Evolutionary conservation across 2,329 filamentous ascomycete genomes (phyloP).

Genomic region (Volutella citrinella): DNA sequence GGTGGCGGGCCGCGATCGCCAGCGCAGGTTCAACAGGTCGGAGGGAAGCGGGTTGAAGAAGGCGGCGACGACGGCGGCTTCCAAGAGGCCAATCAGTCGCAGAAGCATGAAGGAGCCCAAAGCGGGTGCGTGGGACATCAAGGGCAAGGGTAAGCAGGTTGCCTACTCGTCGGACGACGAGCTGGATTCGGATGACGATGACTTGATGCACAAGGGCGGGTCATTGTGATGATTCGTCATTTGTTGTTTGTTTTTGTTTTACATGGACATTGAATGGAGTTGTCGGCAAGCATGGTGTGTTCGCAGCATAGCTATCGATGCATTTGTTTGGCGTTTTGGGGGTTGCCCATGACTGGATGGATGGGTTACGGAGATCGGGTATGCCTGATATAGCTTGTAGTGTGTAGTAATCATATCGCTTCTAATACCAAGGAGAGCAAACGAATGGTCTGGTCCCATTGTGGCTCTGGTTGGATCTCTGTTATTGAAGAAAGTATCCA

Average conservation of each 20-base stretch:
- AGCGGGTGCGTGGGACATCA: slow-evolving; percentile 30
- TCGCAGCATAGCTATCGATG: no score
- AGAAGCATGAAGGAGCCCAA: slow-evolving; percentile 42
- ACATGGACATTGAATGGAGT: slow-evolving; percentile 14
- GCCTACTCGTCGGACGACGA: slow-evolving; percentile 36
- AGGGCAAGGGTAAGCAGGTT: slow-evolving; percentile 49
- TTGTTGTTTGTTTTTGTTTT: no score
- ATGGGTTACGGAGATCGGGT: no score
- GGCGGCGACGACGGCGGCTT: slow-evolving; percentile 23
- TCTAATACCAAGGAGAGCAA: no score
- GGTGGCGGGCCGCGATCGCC: slow-evolving; percentile 30
- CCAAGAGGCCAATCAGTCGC: slow-evolving; percentile 36
- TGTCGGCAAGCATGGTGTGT: slow-evolving; percentile 9
- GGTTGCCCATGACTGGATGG: no score
- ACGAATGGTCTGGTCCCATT: no score
- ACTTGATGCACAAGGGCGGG: slow-evolving; percentile 34
- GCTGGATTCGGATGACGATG: slow-evolving; percentile 28
- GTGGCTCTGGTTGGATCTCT: no score
- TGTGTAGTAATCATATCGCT: no score
- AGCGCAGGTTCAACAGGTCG: slow-evolving; percentile 20
- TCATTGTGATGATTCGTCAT: no score
- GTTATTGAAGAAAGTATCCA: no score
- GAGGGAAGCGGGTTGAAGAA: slow-evolving; percentile 23
- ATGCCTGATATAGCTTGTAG: no score
- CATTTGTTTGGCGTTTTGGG: no score